phyloP scores from a whole-genome alignment of 1,284 basidiomycete species.

The Apiotrichum brassicae region DNA sequence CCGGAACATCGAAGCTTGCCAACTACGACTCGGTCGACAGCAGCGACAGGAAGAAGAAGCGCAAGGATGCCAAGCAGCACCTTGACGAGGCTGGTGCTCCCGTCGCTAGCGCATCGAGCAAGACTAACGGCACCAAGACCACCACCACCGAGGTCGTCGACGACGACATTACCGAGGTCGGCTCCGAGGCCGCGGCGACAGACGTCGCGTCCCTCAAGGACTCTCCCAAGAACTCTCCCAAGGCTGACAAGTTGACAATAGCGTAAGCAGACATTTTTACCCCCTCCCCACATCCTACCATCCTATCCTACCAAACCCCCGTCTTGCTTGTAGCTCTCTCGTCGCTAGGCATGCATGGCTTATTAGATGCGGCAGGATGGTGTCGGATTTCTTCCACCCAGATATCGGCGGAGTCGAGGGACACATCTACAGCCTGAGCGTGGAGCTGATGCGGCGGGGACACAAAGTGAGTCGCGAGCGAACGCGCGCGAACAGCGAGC shows the following conservation, averaged over 20 bases:
- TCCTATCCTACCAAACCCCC: not conserved
- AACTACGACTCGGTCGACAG: slow-evolving; percentile 1
- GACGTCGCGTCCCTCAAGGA: not conserved
- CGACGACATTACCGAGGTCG: slow-evolving; percentile 1
- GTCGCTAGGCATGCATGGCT: slow-evolving; percentile 27
- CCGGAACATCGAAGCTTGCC: slow-evolving; percentile 2
- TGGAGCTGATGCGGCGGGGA: slow-evolving; percentile 72
- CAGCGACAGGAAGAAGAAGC: not conserved
- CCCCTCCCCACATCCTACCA: not conserved
- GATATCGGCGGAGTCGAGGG: slow-evolving; percentile 93
- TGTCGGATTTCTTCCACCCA: slow-evolving; percentile 96
- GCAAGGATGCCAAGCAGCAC: not conserved
- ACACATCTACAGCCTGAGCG: slow-evolving; percentile 87
- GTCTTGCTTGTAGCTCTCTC: slow-evolving; percentile 1
- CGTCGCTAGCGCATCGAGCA: too few species aligned
- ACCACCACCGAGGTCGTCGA: not conserved
- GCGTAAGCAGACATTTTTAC: not conserved
- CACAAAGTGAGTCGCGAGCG: slow-evolving; percentile 61
- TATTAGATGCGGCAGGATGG: slow-evolving; percentile 54
- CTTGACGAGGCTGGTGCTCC: too few species aligned
- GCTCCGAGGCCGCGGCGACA: not conserved
- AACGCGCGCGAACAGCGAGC: too few species aligned
- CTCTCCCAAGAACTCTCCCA: slow-evolving; percentile 5
- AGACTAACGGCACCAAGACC: not conserved
- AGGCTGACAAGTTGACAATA: slow-evolving; percentile 3